Percentiles rank a stretch among this genome's conserved stretches.
phyloP scores from a whole-genome alignment of 2,329 filamentous ascomycete genomes.

The Fusarium oxysporum region DNA sequence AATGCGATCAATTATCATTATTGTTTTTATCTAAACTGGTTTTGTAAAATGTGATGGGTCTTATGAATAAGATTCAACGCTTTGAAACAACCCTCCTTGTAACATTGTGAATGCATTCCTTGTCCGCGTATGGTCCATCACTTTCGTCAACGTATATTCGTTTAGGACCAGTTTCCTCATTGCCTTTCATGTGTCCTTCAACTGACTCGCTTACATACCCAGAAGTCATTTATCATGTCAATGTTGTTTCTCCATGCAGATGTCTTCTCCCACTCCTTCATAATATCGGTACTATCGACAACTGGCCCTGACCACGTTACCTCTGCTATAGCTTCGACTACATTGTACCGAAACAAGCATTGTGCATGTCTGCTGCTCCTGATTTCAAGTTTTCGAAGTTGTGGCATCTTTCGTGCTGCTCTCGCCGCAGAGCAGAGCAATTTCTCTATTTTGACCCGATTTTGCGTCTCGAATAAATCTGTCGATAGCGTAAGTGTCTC shows the following conservation, averaged over 20 bases:
- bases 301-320: constrained; percentile 2
- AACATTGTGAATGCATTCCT: background rate
- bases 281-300: background rate
- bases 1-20: constrained; percentile 23
- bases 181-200: background rate
- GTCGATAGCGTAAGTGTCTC: constrained; percentile 2
- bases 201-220: background rate
- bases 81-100: background rate
- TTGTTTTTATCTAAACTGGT: background rate
- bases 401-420: background rate
- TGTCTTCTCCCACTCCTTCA: background rate
- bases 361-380: background rate
- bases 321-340: background rate
- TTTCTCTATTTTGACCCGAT: accelerated
- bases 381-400: background rate
- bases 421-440: background rate
- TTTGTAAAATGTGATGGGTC: background rate
- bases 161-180: background rate
- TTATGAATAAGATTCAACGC: background rate
- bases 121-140: no score
- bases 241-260: background rate
- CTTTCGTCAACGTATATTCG: background rate
- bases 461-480: background rate
- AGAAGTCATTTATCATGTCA: background rate
- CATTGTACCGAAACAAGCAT: background rate